Base-by-base conservation (phyloP, 2,329 filamentous ascomycete species). In the Alternaria dauci region DNA sequence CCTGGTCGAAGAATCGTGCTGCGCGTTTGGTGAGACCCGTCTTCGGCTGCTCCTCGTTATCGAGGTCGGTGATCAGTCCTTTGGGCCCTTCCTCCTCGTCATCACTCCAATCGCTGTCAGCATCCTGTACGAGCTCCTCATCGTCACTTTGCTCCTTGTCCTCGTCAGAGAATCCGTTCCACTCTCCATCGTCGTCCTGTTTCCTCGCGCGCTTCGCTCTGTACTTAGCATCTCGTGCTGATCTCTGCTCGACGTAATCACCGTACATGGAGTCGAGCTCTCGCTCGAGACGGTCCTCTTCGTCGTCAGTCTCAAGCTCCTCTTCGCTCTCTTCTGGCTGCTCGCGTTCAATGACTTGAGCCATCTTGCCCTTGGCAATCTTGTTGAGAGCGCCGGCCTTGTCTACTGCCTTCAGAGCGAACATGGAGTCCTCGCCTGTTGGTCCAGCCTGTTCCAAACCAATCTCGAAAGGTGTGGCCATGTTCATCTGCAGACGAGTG, bases 401-500 rank as follows among this genome's bases (percentile, higher is more conserved):
- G 75, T 97, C 92, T 44, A 96, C 86, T 8, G 88, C 82, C 78
- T 93, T 96, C 47, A 98, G 85, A 3, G 88, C 88, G 76, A 99
- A 99, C 83, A 97, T 95, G 28, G 91, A 84, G 46, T 93, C 91
- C 42, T 93, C 89, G 25, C 92, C 94, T 51, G 87, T 83, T 0
- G 92, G 91, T 0, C 92, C 92, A 25, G 87, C 81, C 79, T 95
- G 93, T 75, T 97, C 95, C 81, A 96, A 87, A 72, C 95, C 95
- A 65, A 99, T 97, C 66, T 99, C 95, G 84, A 93, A 95, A 8
- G 95, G 95, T 0, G 93, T 91, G 2, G 90, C 90, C 95, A 99
- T 99, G 81, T 97, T 90, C 83, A 99, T 88, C 79, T 99, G 95
- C 90, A 99, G 91, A 34, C 95, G 89, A n/a, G 96, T 85, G 61